Conservation (phyloP, 306 rosid genomes). For the Nissolia schottii region DNA sequence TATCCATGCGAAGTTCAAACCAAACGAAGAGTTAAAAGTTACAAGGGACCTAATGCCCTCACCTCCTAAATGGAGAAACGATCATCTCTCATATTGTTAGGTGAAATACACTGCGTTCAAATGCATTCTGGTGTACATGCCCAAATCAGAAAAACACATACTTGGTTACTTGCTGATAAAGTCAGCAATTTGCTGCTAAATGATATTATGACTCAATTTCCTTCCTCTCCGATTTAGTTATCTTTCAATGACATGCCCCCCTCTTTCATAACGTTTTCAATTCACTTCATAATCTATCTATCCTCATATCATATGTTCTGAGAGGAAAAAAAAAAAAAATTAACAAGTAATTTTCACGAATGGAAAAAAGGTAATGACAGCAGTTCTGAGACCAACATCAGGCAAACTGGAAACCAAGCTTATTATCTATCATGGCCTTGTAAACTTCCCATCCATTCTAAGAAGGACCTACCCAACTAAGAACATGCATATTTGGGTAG, state of each 20-base stretch:
- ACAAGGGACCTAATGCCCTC: conserved; percentile 6
- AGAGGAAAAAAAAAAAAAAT: not conserved
- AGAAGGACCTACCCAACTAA: not conserved
- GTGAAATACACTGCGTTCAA: not conserved
- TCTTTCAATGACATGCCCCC: not conserved
- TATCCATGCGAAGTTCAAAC: not conserved
- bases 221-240: not conserved
- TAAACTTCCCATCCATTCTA: not conserved
- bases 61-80: not conserved
- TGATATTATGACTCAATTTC: not conserved
- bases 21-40: not conserved
- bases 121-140: not conserved
- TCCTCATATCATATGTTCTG: not conserved
- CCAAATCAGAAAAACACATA: not conserved
- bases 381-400: not conserved
- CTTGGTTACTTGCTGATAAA: not conserved
- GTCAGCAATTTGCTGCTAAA: not conserved
- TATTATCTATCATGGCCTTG: not conserved
- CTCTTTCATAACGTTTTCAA: not conserved
- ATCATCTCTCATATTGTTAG: not conserved
- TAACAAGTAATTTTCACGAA: not conserved
- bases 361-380: not conserved
- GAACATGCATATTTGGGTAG: not conserved
- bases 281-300: conserved; percentile 3
- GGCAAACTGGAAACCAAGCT: not conserved